Evolutionary conservation across 306 rosid genomes (phyloP).

Genomic region (Urtica urens): DNA sequence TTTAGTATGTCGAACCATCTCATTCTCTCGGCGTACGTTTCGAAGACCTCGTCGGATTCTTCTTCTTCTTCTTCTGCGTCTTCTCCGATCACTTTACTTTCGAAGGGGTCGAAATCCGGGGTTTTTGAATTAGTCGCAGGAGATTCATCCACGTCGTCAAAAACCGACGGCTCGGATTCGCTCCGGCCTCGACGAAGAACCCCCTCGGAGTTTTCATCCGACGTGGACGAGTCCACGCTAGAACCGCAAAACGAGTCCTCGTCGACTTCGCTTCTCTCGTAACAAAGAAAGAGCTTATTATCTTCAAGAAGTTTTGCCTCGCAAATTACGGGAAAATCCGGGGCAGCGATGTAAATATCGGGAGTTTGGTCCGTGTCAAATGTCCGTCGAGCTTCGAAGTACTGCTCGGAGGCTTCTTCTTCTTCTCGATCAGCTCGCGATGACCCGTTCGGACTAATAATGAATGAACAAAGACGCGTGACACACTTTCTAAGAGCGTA

Average conservation of each 20-base stretch:
- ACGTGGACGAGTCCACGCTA: background rate
- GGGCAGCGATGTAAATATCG: background rate
- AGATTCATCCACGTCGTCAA: constrained; percentile 1
- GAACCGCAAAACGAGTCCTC: background rate
- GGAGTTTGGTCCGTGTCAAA: background rate
- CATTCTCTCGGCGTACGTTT: constrained; percentile 9
- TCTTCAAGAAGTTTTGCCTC: background rate
- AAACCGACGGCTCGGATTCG: background rate
- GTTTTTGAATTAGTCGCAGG: background rate
- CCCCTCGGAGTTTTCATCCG: no score
- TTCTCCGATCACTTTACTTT: background rate
- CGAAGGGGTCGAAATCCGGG: background rate
- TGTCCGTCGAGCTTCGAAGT: constrained; percentile 2
- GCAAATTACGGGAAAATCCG: background rate
- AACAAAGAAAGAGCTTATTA: no score
- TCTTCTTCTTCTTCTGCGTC: background rate
- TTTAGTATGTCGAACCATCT: constrained; percentile 13
- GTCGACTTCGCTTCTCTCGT: no score
- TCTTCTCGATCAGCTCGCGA: background rate
- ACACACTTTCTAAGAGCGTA: background rate
- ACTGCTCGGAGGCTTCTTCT: constrained; percentile 9
- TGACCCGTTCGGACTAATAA: background rate
- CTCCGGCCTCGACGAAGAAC: no score
- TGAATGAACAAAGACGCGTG: background rate
- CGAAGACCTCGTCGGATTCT: constrained; percentile 3